Evolutionary conservation across 2,329 filamentous ascomycete genomes (phyloP), one percentile per base, ranked within the genome.

Genomic region (Pestalotiopsis sp.): DNA sequence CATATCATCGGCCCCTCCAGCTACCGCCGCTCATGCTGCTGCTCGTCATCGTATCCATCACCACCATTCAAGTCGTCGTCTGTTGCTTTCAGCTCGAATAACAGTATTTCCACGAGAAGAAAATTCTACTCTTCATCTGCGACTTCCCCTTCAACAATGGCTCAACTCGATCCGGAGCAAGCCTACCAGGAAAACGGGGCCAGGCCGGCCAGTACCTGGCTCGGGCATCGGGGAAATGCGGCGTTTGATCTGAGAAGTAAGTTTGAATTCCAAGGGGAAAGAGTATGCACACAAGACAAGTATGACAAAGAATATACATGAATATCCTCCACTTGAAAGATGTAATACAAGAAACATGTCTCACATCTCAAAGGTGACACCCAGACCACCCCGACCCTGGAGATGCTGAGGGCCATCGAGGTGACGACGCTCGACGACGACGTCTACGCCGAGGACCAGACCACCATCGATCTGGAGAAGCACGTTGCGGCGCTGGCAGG

Each of bases 371-470:
- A 70, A 89, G 87, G 86, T 75, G 91, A 93, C 76, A 88, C 88
- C 4, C 84, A 92, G 75, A 93, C 91, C 2, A 91, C 89, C 1
- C 91, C 91, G 6, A 92, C 90, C 0, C 73, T 83, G 3, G 86
- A 88, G 26, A 94, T 94, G 92, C 86, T 94, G 44, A 79, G 84
- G 48, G 91, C 92, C 11, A 93, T 94, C 72, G 81, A 86, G 68
- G 83, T 87, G 66, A 89, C 89, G 22, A 91, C 90, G 1, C 85
- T 94, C 39, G 85, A 91, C n/a, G 92, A 94, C 79, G 92, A 94
- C 77, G 91, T 94, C 68, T 91, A 90, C 75, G 80, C 83, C 72
- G 91, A 93, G 79, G 92, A 94, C 75, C 83, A 87, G 0, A 91
- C 89, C 0, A 94, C 92, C 10, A 87, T 85, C 66, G 81, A 83